phyloP scores from a whole-genome alignment of 2,329 filamentous ascomycete species.

The Exserohilum rostratum region DNA sequence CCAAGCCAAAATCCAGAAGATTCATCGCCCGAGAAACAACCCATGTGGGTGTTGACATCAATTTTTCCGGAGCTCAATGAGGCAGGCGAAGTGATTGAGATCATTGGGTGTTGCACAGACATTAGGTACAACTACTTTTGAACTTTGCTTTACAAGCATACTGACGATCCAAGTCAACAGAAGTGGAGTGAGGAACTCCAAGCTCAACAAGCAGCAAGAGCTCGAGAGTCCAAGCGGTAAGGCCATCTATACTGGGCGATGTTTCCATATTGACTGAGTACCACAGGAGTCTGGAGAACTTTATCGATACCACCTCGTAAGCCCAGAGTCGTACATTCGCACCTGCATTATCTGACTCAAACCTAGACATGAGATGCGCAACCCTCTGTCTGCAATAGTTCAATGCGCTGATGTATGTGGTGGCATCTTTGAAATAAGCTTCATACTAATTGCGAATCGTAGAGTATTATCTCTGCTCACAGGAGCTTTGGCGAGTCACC shows the following conservation, averaged over 20 bases:
- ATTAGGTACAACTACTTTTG: conserved; percentile 28
- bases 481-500: conserved; percentile 7
- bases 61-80: conserved; percentile 36
- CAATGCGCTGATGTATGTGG: conserved; percentile 50
- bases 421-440: no score
- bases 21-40: conserved; percentile 19
- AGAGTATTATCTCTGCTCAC: conserved; percentile 26
- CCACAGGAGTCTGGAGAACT: conserved; percentile 28
- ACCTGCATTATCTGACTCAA: neutral
- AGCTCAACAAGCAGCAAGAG: conserved; percentile 27
- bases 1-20: conserved; percentile 15
- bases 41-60: conserved; percentile 40
- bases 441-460: neutral
- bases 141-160: neutral
- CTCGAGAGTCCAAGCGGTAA: conserved; percentile 26
- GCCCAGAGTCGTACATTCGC: neutral
- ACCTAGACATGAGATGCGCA: conserved; percentile 51
- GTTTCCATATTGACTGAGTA: neutral
- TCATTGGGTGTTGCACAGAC: conserved; percentile 46
- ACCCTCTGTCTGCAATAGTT: conserved; percentile 52
- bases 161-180: conserved; percentile 27
- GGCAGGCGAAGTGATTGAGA: conserved; percentile 31
- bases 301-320: conserved; percentile 42
- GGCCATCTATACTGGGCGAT: neutral
- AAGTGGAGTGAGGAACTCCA: conserved; percentile 47